These are phyloP conservation scores for Yarrowia sp. DNA, from an alignment of 805 yeast genomes.

Conservation along the genomic window DNA sequence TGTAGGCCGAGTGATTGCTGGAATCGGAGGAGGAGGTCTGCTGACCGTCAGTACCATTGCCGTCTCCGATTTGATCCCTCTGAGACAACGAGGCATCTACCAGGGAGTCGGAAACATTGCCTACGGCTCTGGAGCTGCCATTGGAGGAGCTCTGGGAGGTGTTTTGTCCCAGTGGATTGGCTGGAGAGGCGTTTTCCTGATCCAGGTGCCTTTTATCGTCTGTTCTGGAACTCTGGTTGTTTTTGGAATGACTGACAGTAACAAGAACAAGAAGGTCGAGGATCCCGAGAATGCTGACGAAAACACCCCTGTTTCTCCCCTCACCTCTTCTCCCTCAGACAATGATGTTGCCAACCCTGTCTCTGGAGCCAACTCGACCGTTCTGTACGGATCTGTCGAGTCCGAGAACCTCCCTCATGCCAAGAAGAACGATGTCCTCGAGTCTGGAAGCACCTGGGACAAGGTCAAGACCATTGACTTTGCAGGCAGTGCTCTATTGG, in stretches of 20 bases:
- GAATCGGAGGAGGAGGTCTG: constrained; percentile 92
- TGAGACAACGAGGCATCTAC: constrained; percentile 77
- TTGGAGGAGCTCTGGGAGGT: constrained; percentile 70
- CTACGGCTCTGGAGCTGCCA: constrained; percentile 77
- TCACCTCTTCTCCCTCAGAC: background rate
- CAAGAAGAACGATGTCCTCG: constrained; percentile 44
- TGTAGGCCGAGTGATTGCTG: constrained; percentile 79
- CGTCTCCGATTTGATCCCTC: constrained; percentile 76
- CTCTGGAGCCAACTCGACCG: constrained; percentile 28
- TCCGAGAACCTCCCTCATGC: constrained; percentile 27
- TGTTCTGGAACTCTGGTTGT: constrained; percentile 51
- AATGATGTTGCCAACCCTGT: constrained; percentile 5
- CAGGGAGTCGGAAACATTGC: constrained; percentile 83
- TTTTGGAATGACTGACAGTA: constrained; percentile 40
- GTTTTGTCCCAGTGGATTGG: constrained; percentile 59
- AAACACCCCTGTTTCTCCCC: constrained; percentile 22
- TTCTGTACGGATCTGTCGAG: constrained; percentile 47
- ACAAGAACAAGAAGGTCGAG: constrained; percentile 40
- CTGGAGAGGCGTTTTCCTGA: constrained; percentile 63
- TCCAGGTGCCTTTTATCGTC: constrained; percentile 54
- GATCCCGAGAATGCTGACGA: constrained; percentile 8
- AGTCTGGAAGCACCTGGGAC: constrained; percentile 53
- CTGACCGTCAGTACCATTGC: constrained; percentile 76
- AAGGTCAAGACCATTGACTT: constrained; percentile 59
- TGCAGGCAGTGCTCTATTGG: constrained; percentile 67